Evolutionary conservation across 2,329 filamentous ascomycete species (phyloP).

Genomic region (Drechslerella stenobrocha): DNA sequence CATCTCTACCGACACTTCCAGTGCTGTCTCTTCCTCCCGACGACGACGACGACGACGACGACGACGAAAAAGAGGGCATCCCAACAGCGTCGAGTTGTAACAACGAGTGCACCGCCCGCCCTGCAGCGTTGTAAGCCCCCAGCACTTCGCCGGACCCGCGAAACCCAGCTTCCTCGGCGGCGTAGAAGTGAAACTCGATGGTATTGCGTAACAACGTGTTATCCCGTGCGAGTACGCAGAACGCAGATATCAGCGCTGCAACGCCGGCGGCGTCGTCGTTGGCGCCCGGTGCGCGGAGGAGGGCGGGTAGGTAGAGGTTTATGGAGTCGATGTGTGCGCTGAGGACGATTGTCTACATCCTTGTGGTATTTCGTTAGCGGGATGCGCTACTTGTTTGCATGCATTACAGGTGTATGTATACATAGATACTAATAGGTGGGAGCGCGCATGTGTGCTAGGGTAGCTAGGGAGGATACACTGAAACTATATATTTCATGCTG

Average conservation of each 20-base stretch:
- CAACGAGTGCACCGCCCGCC: slow-evolving; percentile 57
- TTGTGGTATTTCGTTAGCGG: no score
- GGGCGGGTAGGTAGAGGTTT: slow-evolving; percentile 81
- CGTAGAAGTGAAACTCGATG: slow-evolving; percentile 95
- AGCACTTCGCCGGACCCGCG: slow-evolving; percentile 62
- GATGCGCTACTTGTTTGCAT: slow-evolving; percentile 57
- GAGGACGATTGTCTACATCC: slow-evolving; percentile 78
- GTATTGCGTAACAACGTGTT: slow-evolving; percentile 78
- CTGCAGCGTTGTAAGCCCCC: slow-evolving; percentile 55
- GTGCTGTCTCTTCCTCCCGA: no score
- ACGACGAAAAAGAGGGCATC: background rate
- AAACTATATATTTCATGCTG: background rate
- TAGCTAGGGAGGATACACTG: background rate
- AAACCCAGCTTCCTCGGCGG: slow-evolving; percentile 81
- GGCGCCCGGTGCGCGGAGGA: slow-evolving; percentile 81
- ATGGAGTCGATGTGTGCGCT: slow-evolving; percentile 93
- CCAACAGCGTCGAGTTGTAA: slow-evolving; percentile 60
- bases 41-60: no score
- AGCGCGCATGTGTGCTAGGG: no score
- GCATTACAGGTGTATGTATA: background rate
- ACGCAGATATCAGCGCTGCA: slow-evolving; percentile 73
- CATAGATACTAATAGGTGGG: no score
- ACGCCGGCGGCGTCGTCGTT: slow-evolving; percentile 91
- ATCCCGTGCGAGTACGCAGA: background rate
- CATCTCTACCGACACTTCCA: no score